These are phyloP conservation scores for Aspergillus ustus DNA, from an alignment of 2,329 filamentous ascomycete genomes.

Conservation along the genomic window DNA sequence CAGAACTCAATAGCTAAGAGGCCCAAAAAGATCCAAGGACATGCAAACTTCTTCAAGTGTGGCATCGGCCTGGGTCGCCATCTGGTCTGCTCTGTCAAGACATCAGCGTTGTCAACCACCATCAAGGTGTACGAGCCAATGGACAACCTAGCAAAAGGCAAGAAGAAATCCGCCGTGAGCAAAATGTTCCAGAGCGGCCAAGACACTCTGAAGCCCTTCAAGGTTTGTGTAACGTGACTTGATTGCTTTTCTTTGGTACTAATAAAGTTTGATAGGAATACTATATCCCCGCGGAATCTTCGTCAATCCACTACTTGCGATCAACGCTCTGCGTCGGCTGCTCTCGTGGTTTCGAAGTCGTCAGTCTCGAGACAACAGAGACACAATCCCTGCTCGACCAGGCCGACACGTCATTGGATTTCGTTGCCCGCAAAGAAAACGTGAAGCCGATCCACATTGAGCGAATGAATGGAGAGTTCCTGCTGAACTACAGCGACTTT, in stretches of 20 bases:
- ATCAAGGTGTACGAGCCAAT: slow-evolving; percentile 99
- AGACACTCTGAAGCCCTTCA: slow-evolving; percentile 94
- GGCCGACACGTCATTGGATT: slow-evolving; percentile 96
- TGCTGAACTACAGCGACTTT: slow-evolving; percentile 98
- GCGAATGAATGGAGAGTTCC: slow-evolving; percentile 92
- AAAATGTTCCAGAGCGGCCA: slow-evolving; percentile 95
- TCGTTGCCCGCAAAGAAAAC: slow-evolving; percentile 90
- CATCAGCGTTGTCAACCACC: slow-evolving; percentile 86
- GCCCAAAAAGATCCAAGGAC: slow-evolving; percentile 93
- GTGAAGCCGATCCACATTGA: slow-evolving; percentile 97
- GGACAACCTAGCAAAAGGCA: slow-evolving; percentile 88
- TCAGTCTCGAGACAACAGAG: slow-evolving; percentile 95
- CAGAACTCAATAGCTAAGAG: slow-evolving; percentile 76
- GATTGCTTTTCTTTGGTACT: slow-evolving; percentile 6
- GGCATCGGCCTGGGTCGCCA: slow-evolving; percentile 94
- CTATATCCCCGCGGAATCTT: slow-evolving; percentile 98
- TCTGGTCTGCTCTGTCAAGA: slow-evolving; percentile 95
- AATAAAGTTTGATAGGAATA: slow-evolving; percentile 69
- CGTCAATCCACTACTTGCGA: slow-evolving; percentile 95
- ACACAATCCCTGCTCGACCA: slow-evolving; percentile 96
- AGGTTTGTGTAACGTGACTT: slow-evolving; percentile 51
- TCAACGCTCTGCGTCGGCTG: slow-evolving; percentile 97
- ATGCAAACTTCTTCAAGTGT: slow-evolving; percentile 98
- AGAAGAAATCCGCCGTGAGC: slow-evolving; percentile 92
- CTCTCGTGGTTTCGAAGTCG: slow-evolving; percentile 93